Conservation (phyloP, 2,329 filamentous ascomycete species). For the Nigrospora sphaerica region DNA sequence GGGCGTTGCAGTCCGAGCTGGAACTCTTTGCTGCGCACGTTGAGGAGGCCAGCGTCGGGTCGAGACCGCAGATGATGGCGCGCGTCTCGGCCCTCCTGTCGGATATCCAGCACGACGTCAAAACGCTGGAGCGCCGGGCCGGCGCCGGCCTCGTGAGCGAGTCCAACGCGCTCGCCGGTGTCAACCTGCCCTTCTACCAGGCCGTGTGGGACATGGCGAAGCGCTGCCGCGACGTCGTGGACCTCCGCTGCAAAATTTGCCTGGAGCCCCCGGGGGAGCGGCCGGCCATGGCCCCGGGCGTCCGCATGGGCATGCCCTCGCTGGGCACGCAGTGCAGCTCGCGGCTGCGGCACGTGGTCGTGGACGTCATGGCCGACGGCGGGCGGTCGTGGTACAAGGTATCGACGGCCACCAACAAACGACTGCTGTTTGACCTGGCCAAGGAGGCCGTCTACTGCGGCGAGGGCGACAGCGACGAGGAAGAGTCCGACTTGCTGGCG, state of each 20-base stretch:
- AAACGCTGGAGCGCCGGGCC: not conserved
- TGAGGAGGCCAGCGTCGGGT: not conserved
- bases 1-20: conserved; percentile 1
- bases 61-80: not conserved
- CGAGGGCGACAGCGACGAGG: conserved; percentile 18
- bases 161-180: conserved; percentile 1
- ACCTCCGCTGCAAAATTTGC: conserved; percentile 18
- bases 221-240: conserved; percentile 17
- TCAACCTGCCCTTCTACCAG: conserved; percentile 19
- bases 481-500: conserved; percentile 2
- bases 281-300: conserved; percentile 19
- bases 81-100: not conserved
- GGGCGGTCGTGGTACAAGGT: conserved; percentile 24
- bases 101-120: conserved; percentile 2
- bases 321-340: conserved; percentile 14
- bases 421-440: conserved; percentile 21
- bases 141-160: not conserved
- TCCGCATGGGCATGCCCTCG: conserved; percentile 18
- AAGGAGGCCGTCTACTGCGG: conserved; percentile 21
- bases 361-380: conserved; percentile 21
- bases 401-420: conserved; percentile 22
- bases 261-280: conserved; percentile 11
- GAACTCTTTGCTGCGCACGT: conserved; percentile 4
- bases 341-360: conserved; percentile 12
- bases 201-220: conserved; percentile 23